Conservation (phyloP, 1,284 basidiomycete genomes). For the Ceratobasidium sp. region DNA sequence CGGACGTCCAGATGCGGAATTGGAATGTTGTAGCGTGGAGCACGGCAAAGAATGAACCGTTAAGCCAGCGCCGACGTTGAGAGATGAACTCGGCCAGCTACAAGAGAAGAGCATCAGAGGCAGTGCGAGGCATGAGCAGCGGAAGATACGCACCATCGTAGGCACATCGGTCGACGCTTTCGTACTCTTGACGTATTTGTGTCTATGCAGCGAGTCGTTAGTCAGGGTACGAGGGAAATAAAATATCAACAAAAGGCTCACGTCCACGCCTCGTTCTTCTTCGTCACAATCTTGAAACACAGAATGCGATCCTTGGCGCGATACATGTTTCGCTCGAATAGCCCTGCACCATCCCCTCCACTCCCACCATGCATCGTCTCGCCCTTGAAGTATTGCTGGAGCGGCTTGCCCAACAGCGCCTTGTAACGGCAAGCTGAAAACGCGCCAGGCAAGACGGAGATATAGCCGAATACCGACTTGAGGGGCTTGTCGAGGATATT, state of each 20-base stretch:
- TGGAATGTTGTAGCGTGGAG: constrained; percentile 88
- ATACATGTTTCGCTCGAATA: constrained; percentile 67
- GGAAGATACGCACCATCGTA: constrained; percentile 63
- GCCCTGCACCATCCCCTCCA: constrained; percentile 68
- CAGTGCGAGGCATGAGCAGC: background rate
- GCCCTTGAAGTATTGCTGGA: constrained; percentile 59
- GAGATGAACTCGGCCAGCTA: constrained; percentile 89
- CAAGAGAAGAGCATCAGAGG: constrained; percentile 35
- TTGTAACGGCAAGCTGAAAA: constrained; percentile 91
- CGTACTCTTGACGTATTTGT: constrained; percentile 92
- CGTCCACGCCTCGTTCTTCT: constrained; percentile 85
- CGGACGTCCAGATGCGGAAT: constrained; percentile 90
- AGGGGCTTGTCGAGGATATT: constrained; percentile 94
- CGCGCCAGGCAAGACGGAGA: constrained; percentile 86
- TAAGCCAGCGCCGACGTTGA: constrained; percentile 90
- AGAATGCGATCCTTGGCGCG: constrained; percentile 94
- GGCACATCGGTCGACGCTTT: constrained; percentile 92
- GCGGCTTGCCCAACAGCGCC: constrained; percentile 25
- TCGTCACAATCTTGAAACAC: constrained; percentile 98
- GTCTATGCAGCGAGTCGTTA: constrained; percentile 58
- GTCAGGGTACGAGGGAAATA: background rate
- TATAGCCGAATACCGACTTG: constrained; percentile 93
- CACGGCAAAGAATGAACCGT: constrained; percentile 88
- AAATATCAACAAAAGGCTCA: constrained; percentile 59
- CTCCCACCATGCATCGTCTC: constrained; percentile 82